phyloP scores from a whole-genome alignment of 805 yeast genomes.

The Kazachstania martiniae region DNA sequence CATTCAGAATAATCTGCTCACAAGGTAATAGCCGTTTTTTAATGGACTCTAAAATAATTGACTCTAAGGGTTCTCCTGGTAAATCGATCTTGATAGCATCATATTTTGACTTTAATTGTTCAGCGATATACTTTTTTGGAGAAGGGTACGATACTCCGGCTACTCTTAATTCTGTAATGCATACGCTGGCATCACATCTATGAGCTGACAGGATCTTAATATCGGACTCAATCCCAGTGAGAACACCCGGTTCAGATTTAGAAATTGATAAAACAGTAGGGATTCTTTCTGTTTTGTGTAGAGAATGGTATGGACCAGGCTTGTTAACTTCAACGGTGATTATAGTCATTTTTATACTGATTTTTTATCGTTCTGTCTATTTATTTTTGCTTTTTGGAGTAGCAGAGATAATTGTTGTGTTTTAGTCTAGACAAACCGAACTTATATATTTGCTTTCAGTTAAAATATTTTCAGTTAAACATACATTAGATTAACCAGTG shows the following conservation, averaged over 20 bases:
- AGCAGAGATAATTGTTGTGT: too few species aligned
- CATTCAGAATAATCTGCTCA: slow-evolving; percentile 47
- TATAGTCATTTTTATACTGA: slow-evolving; percentile 9
- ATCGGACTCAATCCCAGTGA: slow-evolving; percentile 90
- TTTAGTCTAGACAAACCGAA: too few species aligned
- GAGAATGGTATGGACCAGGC: slow-evolving; percentile 24
- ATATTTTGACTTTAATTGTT: slow-evolving; percentile 37
- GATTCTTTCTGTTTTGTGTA: slow-evolving; percentile 19
- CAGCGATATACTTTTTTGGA: slow-evolving; percentile 32
- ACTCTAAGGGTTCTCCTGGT: slow-evolving; percentile 29
- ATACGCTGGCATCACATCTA: slow-evolving; percentile 65
- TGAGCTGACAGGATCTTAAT: slow-evolving; percentile 68
- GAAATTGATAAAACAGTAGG: slow-evolving; percentile 42
- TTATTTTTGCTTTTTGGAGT: too few species aligned
- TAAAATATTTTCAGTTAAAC: too few species aligned
- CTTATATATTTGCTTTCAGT: too few species aligned
- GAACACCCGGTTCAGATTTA: slow-evolving; percentile 81
- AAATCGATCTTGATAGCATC: slow-evolving; percentile 54
- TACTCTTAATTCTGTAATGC: slow-evolving; percentile 70
- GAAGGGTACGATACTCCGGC: too few species aligned
- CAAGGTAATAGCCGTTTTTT: too few species aligned
- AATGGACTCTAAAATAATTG: slow-evolving; percentile 23
- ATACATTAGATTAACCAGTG: too few species aligned
- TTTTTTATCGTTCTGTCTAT: too few species aligned
- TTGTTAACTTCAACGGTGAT: slow-evolving; percentile 15